phyloP scores from a whole-genome alignment of 2,329 filamentous ascomycete genomes.

The Xylariaceae sp. region DNA sequence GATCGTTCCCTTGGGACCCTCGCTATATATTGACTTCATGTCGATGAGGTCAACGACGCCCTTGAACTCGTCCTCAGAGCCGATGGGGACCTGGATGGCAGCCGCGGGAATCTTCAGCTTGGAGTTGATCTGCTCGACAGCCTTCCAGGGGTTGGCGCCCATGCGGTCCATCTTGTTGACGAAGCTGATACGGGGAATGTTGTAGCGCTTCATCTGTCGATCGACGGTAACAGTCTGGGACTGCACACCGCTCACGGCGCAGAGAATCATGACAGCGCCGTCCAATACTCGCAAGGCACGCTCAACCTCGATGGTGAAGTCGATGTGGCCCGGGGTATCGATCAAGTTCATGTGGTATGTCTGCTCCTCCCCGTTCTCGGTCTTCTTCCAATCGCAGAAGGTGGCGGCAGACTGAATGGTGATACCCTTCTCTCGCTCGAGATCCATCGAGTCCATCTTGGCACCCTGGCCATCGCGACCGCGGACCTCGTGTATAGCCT shows the following conservation, averaged over 20 bases:
- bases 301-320: constrained; percentile 99
- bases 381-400: constrained; percentile 95
- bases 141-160: constrained; percentile 97
- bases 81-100: constrained; percentile 91
- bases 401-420: constrained; percentile 98
- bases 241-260: constrained; percentile 94
- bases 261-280: constrained; percentile 97
- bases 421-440: constrained; percentile 97
- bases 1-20: constrained; percentile 75
- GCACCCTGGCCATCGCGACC: constrained; percentile 92
- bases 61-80: constrained; percentile 83
- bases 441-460: constrained; percentile 99
- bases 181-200: constrained; percentile 91
- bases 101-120: constrained; percentile 93
- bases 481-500: constrained; percentile 93
- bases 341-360: constrained; percentile 98
- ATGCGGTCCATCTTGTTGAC: constrained; percentile 99
- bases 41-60: constrained; percentile 89
- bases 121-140: constrained; percentile 93
- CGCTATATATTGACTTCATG: constrained; percentile 92
- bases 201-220: constrained; percentile 97
- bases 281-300: constrained; percentile 90
- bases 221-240: constrained; percentile 98
- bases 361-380: constrained; percentile 76
- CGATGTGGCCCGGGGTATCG: constrained; percentile 96